Percentiles rank a stretch among this genome's conserved stretches.
Evolutionary conservation across 2,329 filamentous ascomycete genomes (phyloP).

Genomic region (Aspergillus fijiensis): DNA sequence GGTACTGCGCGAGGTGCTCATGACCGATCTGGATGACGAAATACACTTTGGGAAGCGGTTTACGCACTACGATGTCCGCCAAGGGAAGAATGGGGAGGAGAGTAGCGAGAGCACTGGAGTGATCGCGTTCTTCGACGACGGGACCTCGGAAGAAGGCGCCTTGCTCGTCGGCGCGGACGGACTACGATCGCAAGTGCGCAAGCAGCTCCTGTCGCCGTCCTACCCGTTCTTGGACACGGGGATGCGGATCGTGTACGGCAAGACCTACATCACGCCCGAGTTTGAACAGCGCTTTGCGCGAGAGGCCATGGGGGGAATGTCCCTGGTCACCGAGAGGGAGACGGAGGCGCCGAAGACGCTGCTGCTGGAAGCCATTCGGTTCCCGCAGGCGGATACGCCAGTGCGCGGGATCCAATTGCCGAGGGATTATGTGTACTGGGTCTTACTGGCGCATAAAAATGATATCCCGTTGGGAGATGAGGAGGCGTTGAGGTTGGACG

Average conservation of each 20-base stretch:
- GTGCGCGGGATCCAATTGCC: neutral
- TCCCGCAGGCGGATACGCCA: neutral
- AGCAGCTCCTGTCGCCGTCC: conserved; percentile 36
- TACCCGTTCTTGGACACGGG: conserved; percentile 39
- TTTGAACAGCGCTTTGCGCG: neutral
- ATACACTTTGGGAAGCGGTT: conserved; percentile 1
- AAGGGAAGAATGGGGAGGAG: too few species aligned
- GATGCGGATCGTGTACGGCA: conserved; percentile 37
- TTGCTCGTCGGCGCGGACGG: conserved; percentile 45
- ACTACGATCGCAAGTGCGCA: conserved; percentile 36
- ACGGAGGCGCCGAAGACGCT: neutral
- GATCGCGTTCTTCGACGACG: conserved; percentile 37
- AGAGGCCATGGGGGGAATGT: neutral
- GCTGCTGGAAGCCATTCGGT: conserved; percentile 4
- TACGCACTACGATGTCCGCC: neutral
- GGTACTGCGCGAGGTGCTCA: conserved; percentile 3
- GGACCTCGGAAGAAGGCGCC: conserved; percentile 29
- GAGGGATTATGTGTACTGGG: conserved; percentile 7
- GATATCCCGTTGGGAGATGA: neutral
- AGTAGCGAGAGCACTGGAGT: conserved; percentile 7
- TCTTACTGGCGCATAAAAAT: neutral
- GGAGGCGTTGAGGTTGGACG: neutral
- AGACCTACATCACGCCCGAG: conserved; percentile 15
- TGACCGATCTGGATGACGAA: neutral
- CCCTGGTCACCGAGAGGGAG: neutral